Conservation (phyloP, 768 basidiomycete species). For the Gloeostereum incarnatum region DNA sequence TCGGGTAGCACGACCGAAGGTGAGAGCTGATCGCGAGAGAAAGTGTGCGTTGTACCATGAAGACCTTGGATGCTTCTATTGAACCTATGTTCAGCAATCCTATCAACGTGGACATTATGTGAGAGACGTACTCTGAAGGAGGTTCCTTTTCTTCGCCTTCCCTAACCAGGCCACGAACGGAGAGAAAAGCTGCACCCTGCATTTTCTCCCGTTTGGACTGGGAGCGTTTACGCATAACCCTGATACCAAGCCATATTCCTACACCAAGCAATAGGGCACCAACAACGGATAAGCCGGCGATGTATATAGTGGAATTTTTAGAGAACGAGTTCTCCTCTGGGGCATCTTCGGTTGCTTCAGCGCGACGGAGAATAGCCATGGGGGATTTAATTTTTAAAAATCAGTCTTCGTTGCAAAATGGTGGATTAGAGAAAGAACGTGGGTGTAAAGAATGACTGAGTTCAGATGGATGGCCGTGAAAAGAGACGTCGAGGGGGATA, state of each 20-base stretch:
- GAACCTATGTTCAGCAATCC: not conserved
- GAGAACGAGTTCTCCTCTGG: no score
- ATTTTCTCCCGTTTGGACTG: slow-evolving; percentile 23
- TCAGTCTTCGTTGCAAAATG: no score
- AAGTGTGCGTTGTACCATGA: slow-evolving; percentile 7
- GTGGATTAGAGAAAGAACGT: no score
- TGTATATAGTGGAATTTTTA: slow-evolving; percentile 24
- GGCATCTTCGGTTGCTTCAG: no score
- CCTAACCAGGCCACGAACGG: slow-evolving; percentile 36
- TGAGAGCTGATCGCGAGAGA: slow-evolving; percentile 36
- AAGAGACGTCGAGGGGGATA: no score
- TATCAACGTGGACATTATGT: not conserved
- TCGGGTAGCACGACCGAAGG: slow-evolving; percentile 44
- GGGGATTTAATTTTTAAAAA: no score
- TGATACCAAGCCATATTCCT: slow-evolving; percentile 31
- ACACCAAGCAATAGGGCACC: slow-evolving; percentile 28
- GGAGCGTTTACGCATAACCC: slow-evolving; percentile 29
- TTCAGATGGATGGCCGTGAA: no score
- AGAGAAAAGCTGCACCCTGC: slow-evolving; percentile 33
- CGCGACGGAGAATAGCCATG: no score
- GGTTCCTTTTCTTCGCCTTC: slow-evolving; percentile 19
- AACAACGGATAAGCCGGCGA: slow-evolving; percentile 43
- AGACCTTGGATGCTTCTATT: not conserved
- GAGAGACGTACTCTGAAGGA: slow-evolving; percentile 13
- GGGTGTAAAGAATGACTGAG: no score